These are phyloP conservation scores for Claviceps quebecensis DNA, from an alignment of 2,329 filamentous ascomycete species.

Conservation along the genomic window DNA sequence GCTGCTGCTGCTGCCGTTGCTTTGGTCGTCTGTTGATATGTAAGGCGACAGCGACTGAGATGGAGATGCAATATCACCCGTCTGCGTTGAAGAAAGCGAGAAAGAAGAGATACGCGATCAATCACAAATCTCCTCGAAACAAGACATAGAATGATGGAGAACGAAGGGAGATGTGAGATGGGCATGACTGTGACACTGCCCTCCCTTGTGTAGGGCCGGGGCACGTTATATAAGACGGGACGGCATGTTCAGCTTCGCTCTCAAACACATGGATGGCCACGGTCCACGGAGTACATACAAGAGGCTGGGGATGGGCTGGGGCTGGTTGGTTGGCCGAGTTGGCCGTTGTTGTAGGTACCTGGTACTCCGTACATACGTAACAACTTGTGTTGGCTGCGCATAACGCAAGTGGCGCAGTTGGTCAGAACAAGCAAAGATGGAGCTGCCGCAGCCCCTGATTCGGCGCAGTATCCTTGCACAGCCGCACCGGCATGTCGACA, in stretches of 20 bases:
- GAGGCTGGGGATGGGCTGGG: background rate
- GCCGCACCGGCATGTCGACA: background rate
- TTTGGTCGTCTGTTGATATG: background rate
- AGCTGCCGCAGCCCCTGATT: background rate
- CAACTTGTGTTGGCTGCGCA: background rate
- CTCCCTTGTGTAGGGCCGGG: no score
- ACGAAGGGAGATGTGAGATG: no score
- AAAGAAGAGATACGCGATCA: background rate
- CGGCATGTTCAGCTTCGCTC: background rate
- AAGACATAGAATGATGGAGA: background rate
- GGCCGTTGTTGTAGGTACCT: background rate
- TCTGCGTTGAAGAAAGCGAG: background rate
- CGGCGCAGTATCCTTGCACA: background rate
- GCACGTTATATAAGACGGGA: no score
- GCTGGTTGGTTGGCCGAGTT: background rate
- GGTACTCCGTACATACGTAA: background rate
- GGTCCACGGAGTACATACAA: no score
- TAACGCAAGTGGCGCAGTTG: slow-evolving; percentile 5
- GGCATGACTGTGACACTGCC: no score
- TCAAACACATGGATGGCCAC: background rate
- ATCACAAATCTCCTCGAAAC: background rate
- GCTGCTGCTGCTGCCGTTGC: background rate
- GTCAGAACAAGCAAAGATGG: background rate
- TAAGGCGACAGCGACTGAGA: background rate
- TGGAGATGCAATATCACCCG: background rate